Base-by-base conservation (phyloP, 768 basidiomycete species). In the Sistotremastrum suecicum region DNA sequence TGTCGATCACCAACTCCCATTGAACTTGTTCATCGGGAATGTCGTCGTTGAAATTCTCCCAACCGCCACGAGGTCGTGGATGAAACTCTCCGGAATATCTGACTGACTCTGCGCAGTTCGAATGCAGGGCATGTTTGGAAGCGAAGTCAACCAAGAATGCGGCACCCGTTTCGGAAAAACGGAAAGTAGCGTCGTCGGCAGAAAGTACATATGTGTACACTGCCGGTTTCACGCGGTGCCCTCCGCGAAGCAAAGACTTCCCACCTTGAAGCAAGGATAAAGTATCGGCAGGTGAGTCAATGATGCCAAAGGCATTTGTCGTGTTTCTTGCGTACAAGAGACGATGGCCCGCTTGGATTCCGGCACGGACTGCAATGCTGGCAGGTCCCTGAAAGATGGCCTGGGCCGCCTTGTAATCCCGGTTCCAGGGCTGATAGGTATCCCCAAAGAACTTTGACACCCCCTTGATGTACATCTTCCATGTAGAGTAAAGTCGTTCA, bases 161-260 rank as follows among this genome's bases (percentile, higher is more conserved):
- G 7, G 84, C 83, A 10, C 85, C 85, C 3, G 86, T 90, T 60
- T 88, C 86, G 30, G 83, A 86, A 62, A 89, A 88, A 20, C 86
- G 74, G 51, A 87, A 69, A 6, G 82, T 72, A 50, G 84, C 75
- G 61, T 84, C 85, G 45, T 80, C 77, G 4, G 73, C 64, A 3
- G 80, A 74, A 56, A 91, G 78, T 58, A 89, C 71, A 63, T 89
- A 91, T 36, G 88, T 89, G 64, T 89, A 90, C 28, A 88, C 75
- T 0, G 80, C 80, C 39, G 83, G 83, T 57, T 85, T 85, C 61
- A 86, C 71, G 50, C 80, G 74, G 48, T 68, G 66, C 35, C 50
- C 54, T 41, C 51, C 51, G 30, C 52, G 48, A 28, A 48, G 11
- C 46, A 34, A 48, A 5, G 20, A 49, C n/a, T 47, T 48, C 35